Conservation (phyloP, 225 moss, liverwort and hornwort species). For the Straminergon stramineum region DNA sequence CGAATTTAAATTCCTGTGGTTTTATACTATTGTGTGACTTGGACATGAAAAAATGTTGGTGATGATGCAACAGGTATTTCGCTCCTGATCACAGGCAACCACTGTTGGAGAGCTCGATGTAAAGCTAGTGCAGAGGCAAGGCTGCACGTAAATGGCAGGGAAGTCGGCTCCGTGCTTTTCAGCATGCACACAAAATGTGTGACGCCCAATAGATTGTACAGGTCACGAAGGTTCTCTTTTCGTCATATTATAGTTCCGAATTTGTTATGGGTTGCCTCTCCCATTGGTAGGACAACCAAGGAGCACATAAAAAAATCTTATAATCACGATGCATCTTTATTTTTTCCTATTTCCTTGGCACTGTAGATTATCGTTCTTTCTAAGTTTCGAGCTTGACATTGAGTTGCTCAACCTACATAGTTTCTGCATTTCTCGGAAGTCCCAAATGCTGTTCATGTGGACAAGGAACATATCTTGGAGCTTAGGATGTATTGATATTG, state of each 20-base stretch:
- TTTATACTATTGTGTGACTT: not conserved
- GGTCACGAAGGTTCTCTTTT: not conserved
- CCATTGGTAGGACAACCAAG: slow-evolving; percentile 1
- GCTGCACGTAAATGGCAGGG: not conserved
- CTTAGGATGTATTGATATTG: not conserved
- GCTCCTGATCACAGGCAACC: slow-evolving; percentile 31
- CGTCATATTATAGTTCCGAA: not conserved
- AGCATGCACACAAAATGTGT: slow-evolving; percentile 4
- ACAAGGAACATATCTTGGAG: not conserved
- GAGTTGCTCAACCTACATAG: not conserved
- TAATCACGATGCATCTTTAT: not conserved
- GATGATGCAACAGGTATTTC: slow-evolving; percentile 36
- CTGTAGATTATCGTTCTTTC: not conserved
- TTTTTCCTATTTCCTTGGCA: not conserved
- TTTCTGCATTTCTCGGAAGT: not conserved
- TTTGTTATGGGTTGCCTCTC: slow-evolving; percentile 5
- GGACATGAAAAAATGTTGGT: slow-evolving; percentile 12
- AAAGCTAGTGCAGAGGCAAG: not conserved
- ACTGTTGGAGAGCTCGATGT: slow-evolving; percentile 37
- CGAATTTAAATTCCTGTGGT: not conserved
- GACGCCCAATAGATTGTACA: slow-evolving; percentile 11
- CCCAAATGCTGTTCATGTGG: not conserved
- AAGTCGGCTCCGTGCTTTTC: not conserved
- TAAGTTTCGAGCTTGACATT: not conserved
- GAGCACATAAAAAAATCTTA: slow-evolving; percentile 3